These are phyloP conservation scores for Botryosphaeria dothidea DNA, from an alignment of 2,329 filamentous ascomycete genomes.

Conservation along the genomic window DNA sequence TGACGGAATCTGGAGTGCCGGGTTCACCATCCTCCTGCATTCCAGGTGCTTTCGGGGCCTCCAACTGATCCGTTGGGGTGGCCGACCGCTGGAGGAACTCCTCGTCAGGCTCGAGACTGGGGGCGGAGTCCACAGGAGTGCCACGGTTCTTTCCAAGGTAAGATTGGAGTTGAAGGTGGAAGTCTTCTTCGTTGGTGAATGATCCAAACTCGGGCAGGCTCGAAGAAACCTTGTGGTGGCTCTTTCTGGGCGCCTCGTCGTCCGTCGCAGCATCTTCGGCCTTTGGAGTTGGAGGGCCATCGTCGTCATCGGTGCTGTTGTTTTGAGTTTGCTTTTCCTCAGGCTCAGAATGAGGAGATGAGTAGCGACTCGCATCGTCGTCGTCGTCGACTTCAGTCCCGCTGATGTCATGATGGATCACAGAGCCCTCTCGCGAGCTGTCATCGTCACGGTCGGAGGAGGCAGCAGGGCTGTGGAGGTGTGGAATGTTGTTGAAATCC, in stretches of 20 bases:
- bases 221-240: not conserved
- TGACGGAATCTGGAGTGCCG: slow-evolving; percentile 84
- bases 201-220: slow-evolving; percentile 50
- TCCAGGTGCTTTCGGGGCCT: slow-evolving; percentile 53
- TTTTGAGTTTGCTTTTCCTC: slow-evolving; percentile 35
- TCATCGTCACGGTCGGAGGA: slow-evolving; percentile 37
- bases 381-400: slow-evolving; percentile 46
- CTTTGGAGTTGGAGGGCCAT: slow-evolving; percentile 50
- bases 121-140: slow-evolving; percentile 29
- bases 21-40: slow-evolving; percentile 58
- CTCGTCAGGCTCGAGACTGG: slow-evolving; percentile 40
- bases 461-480: slow-evolving; percentile 59
- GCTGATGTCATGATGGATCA: slow-evolving; percentile 55
- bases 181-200: slow-evolving; percentile 52
- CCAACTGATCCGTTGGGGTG: slow-evolving; percentile 45
- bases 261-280: slow-evolving; percentile 31
- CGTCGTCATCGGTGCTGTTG: slow-evolving; percentile 40
- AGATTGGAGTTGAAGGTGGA: slow-evolving; percentile 56
- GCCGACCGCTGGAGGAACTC: slow-evolving; percentile 49
- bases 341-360: slow-evolving; percentile 34
- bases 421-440: slow-evolving; percentile 47
- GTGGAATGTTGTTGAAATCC: slow-evolving; percentile 62
- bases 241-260: not conserved
- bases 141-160: slow-evolving; percentile 46
- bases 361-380: slow-evolving; percentile 61